These are phyloP conservation scores for Sarocladiaceae sp. DNA, from an alignment of 2,329 filamentous ascomycete genomes.

Conservation along the genomic window DNA sequence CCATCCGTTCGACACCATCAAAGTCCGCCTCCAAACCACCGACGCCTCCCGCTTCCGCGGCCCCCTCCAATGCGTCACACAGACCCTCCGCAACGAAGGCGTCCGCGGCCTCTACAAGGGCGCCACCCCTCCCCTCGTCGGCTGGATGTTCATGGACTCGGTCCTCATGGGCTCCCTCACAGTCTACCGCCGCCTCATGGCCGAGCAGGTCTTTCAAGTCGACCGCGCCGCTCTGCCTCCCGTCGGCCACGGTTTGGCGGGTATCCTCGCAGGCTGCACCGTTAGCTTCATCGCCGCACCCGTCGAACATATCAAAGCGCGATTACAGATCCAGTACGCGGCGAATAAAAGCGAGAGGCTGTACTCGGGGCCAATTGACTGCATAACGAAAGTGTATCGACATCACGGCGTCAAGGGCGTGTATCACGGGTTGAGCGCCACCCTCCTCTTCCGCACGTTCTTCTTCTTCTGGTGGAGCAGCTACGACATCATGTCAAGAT, in stretches of 20 bases:
- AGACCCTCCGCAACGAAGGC: constrained; percentile 83
- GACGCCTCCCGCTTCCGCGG: constrained; percentile 71
- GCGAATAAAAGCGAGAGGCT: constrained; percentile 68
- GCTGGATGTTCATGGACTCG: constrained; percentile 98
- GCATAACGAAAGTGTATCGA: constrained; percentile 61
- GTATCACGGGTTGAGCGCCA: constrained; percentile 80
- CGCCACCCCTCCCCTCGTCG: constrained; percentile 81
- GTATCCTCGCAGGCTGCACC: constrained; percentile 78
- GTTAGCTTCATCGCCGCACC: constrained; percentile 91
- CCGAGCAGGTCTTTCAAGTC: constrained; percentile 69
- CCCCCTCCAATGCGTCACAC: constrained; percentile 75
- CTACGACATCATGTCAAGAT: constrained; percentile 76
- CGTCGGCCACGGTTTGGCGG: constrained; percentile 80
- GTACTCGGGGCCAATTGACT: constrained; percentile 85
- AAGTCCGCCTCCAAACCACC: constrained; percentile 90
- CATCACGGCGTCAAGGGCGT: constrained; percentile 72
- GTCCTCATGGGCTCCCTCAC: constrained; percentile 88
- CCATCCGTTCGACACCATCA: constrained; percentile 89
- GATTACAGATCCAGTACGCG: constrained; percentile 90
- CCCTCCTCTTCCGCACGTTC: constrained; percentile 80
- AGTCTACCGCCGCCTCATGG: constrained; percentile 78
- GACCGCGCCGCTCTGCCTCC: constrained; percentile 52
- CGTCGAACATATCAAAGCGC: constrained; percentile 90
- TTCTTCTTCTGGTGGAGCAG: constrained; percentile 99
- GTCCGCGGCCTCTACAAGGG: constrained; percentile 87